Evolutionary conservation across 2,329 filamentous ascomycete species (phyloP).

Genomic region (Epichloe gansuensis): DNA sequence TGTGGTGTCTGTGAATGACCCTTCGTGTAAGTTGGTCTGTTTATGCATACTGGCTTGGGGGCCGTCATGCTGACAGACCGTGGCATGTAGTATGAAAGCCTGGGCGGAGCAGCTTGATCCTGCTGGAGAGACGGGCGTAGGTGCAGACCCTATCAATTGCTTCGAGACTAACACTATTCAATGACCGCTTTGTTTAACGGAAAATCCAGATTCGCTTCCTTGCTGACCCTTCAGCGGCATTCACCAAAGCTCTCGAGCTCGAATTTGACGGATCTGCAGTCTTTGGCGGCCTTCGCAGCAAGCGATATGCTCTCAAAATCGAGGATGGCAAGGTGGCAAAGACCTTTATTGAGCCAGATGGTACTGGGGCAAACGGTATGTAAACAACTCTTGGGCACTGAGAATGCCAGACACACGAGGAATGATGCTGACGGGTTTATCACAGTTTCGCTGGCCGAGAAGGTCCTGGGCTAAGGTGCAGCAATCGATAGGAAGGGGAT

Average conservation of each 20-base stretch:
- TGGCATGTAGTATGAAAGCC: constrained; percentile 66
- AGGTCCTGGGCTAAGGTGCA: constrained; percentile 27
- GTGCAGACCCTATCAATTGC: constrained; percentile 21
- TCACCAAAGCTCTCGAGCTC: constrained; percentile 75
- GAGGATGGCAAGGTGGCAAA: constrained; percentile 77
- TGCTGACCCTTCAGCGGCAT: constrained; percentile 65
- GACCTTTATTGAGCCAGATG: constrained; percentile 76
- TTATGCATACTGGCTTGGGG: background rate
- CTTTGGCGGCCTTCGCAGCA: constrained; percentile 73
- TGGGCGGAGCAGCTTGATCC: constrained; percentile 75
- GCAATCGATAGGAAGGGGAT: background rate
- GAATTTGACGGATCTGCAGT: constrained; percentile 67
- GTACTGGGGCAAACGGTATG: constrained; percentile 66
- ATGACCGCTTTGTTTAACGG: background rate
- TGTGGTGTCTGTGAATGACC: constrained; percentile 85
- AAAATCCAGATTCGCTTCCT: constrained; percentile 67
- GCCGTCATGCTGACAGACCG: background rate
- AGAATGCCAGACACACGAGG: background rate
- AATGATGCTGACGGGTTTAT: background rate
- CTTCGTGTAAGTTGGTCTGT: constrained; percentile 61
- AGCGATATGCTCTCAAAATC: constrained; percentile 76
- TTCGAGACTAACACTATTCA: background rate
- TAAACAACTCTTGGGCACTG: background rate
- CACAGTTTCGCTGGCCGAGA: constrained; percentile 38
- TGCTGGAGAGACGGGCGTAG: constrained; percentile 59